Conservation (phyloP, 345 rosid genomes). For the Salix viminalis region DNA sequence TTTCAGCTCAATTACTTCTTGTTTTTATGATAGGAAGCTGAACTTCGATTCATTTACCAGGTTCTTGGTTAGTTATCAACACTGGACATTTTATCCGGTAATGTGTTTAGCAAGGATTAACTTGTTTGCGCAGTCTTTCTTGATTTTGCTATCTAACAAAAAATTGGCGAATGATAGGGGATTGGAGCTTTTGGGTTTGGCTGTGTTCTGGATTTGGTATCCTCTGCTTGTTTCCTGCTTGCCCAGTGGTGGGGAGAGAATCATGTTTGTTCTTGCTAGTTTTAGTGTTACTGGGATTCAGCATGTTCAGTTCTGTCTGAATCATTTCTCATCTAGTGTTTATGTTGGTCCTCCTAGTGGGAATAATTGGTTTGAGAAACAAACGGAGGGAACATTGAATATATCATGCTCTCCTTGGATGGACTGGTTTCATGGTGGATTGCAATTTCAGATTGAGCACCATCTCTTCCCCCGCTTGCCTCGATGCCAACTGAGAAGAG, state of each 20-base stretch:
- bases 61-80: constrained; percentile 56
- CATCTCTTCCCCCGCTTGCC: constrained; percentile 64
- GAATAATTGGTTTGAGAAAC: constrained; percentile 49
- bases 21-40: constrained; percentile 45
- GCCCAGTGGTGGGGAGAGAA: constrained; percentile 49
- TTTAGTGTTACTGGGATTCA: constrained; percentile 47
- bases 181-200: constrained; percentile 41
- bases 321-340: constrained; percentile 49
- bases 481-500: constrained; percentile 40
- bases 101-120: constrained; percentile 58
- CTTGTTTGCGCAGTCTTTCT: constrained; percentile 44
- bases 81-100: constrained; percentile 53
- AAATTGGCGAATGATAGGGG: constrained; percentile 30
- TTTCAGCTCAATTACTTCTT: constrained; percentile 37
- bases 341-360: constrained; percentile 49
- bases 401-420: constrained; percentile 51
- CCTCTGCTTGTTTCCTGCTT: constrained; percentile 50
- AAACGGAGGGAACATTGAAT: constrained; percentile 45
- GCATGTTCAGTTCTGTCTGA: constrained; percentile 57
- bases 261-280: constrained; percentile 40
- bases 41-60: constrained; percentile 41
- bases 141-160: constrained; percentile 32
- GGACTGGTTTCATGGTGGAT: constrained; percentile 86
- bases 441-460: constrained; percentile 75
- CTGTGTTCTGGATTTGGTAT: constrained; percentile 53